Evolutionary conservation across 2,329 filamentous ascomycete genomes (phyloP).

Genomic region (Botrytis byssoidea): DNA sequence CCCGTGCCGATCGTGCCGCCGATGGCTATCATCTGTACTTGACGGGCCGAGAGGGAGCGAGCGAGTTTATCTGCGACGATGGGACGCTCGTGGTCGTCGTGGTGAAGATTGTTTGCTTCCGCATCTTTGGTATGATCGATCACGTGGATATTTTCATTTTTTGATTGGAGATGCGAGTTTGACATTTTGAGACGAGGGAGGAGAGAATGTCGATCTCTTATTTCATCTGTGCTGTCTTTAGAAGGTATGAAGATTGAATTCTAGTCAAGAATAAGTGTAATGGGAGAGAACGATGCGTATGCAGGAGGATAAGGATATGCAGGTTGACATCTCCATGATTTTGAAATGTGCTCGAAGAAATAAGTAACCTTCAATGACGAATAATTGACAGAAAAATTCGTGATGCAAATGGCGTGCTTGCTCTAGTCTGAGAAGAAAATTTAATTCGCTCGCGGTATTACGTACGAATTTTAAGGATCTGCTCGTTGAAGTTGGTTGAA

Average conservation of each 20-base stretch:
- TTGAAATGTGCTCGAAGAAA: background rate
- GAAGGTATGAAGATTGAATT: background rate
- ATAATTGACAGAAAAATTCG: background rate
- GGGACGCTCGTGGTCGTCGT: background rate
- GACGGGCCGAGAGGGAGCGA: conserved; percentile 57
- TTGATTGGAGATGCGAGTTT: background rate
- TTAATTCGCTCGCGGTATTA: background rate
- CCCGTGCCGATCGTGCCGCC: conserved; percentile 60
- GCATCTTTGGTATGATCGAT: background rate
- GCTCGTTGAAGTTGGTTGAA: background rate
- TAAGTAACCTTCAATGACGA: background rate
- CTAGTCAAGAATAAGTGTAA: background rate
- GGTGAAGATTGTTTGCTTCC: background rate
- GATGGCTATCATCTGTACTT: conserved; percentile 67
- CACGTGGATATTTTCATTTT: background rate
- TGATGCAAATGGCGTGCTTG: conserved; percentile 1
- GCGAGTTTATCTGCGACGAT: conserved; percentile 42
- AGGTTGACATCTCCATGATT: background rate
- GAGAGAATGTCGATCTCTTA: background rate
- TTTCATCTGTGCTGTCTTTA: background rate
- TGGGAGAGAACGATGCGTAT: background rate
- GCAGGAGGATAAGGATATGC: background rate
- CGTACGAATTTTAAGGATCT: background rate
- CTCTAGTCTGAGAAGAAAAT: background rate
- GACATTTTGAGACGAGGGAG: background rate